These are phyloP conservation scores for Raphanus sativus DNA, from an alignment of 345 rosid genomes.

Conservation along the genomic window DNA sequence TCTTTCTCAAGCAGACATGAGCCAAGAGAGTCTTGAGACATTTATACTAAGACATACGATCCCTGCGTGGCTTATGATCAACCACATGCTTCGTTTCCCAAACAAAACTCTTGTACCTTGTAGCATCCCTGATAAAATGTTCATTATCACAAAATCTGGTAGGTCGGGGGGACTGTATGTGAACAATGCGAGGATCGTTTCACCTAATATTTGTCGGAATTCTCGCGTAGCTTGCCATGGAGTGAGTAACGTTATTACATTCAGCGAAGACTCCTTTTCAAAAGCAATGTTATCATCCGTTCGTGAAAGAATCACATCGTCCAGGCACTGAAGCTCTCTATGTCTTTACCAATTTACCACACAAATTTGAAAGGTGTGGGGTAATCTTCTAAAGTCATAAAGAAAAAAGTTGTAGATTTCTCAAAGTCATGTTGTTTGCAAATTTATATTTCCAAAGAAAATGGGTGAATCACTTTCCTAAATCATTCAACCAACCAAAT, in stretches of 20 bases:
- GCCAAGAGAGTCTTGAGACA: conserved; percentile 20
- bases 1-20: conserved; percentile 34
- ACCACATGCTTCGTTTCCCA: conserved; percentile 42
- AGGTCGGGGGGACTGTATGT: conserved; percentile 37
- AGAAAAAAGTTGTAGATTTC: neutral
- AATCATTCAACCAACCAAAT: neutral
- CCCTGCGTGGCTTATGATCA: conserved; percentile 42
- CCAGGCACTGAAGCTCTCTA: conserved; percentile 21
- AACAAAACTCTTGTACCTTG: conserved; percentile 39
- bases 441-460: neutral
- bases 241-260: conserved; percentile 30
- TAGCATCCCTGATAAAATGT: conserved; percentile 32
- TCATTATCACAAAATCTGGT: conserved; percentile 35
- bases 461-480: neutral
- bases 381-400: neutral
- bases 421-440: conserved; percentile 5
- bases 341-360: neutral
- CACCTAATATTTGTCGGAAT: conserved; percentile 38
- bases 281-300: conserved; percentile 8
- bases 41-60: conserved; percentile 37
- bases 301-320: conserved; percentile 9
- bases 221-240: conserved; percentile 41
- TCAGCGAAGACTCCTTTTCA: neutral
- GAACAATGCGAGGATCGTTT: conserved; percentile 38
- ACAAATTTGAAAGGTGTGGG: neutral